A percentile compares a stretch with the other conserved stretches of the same genome.
phyloP scores from a whole-genome alignment of 345 rosid species.

The Bruguiera parviflora region DNA sequence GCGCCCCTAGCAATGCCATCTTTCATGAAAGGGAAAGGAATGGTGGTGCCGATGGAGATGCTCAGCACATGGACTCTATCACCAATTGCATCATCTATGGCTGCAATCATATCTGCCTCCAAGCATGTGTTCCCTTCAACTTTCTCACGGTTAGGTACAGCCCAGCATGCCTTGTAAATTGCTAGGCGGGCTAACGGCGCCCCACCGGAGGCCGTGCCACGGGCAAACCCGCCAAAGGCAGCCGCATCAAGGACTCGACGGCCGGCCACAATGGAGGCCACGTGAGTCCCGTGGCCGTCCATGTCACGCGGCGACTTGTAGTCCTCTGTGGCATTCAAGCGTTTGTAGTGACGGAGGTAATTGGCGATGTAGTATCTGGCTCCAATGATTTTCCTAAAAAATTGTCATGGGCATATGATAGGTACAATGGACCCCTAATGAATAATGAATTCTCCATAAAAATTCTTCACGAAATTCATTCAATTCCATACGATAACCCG shows the following conservation, averaged over 20 bases:
- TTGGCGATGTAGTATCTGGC: constrained; percentile 69
- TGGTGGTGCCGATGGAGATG: constrained; percentile 47
- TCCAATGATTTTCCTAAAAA: constrained; percentile 71
- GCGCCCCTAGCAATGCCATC: constrained; percentile 67
- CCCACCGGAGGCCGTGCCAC: constrained; percentile 71
- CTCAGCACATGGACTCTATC: constrained; percentile 82
- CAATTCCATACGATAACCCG: too few relatives aligned
- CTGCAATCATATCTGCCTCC: constrained; percentile 72
- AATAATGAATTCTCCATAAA: too few relatives aligned
- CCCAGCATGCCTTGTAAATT: constrained; percentile 85
- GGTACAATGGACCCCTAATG: too few relatives aligned
- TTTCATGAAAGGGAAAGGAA: constrained; percentile 16
- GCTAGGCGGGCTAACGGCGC: constrained; percentile 75
- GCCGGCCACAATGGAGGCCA: constrained; percentile 70
- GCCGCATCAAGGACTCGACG: constrained; percentile 39
- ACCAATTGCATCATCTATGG: constrained; percentile 71
- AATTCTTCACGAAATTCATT: too few relatives aligned
- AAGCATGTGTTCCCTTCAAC: constrained; percentile 45
- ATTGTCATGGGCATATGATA: not conserved
- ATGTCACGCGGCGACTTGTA: constrained; percentile 61
- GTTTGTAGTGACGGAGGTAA: constrained; percentile 38
- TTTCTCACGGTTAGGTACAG: constrained; percentile 45
- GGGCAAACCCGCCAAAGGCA: constrained; percentile 61
- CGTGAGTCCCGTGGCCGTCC: constrained; percentile 88
- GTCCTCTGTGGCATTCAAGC: constrained; percentile 54